Evolutionary conservation across 495 filamentous ascomycete genomes (phyloP), one percentile per base, ranked within the genome.

Genomic region (Penicillium cataractarum): DNA sequence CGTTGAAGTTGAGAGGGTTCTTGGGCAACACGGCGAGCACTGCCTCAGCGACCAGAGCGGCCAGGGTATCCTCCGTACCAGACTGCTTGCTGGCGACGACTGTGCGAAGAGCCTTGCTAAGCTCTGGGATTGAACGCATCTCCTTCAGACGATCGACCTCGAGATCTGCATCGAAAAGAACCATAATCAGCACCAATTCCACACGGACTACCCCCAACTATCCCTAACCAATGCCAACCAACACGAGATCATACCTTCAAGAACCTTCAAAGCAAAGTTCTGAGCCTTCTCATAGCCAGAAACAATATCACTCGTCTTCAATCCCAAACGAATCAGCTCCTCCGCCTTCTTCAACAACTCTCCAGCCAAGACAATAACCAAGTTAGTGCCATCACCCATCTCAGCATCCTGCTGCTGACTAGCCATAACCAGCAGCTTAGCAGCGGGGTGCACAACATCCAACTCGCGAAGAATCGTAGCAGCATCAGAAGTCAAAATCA

Each of bases 401-500:
- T 99, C 96, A 46, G 92, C 86, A 73, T 99, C 96, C 78, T 98
- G 96, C 81, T 99, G 96, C 74, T 99, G 96, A 79, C 90, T 93
- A 42, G 96, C 93, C 96, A 99, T 98, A 58, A 99, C 96, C n/a
- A 98, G 80, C 55, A 99, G 82, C 78, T 99, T 99, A 12, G 96
- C 96, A 42, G 96, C 96, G 60, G 96, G 96, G 78, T 99, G 96
- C 32, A 99, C 94, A 49, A 99, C 96, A 72, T 99, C 96, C 74
- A 99, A 85, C 76, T 99, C 96, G 70, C 92, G 90, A 57, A 99
- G 83, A 65, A 99, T 99, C 27, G 95, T 97, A 64, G 96, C 96
- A 40, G 96, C 96, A 74, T 99, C 96, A 49, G 92, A 97, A 61
- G 96, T 99, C 61, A 99, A 84, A 64, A 97, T 94, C 95, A 98